Percentiles rank a stretch among this genome's conserved stretches.
Conservation (phyloP, 257 asterid genomes). For the Lycium barbarum region DNA sequence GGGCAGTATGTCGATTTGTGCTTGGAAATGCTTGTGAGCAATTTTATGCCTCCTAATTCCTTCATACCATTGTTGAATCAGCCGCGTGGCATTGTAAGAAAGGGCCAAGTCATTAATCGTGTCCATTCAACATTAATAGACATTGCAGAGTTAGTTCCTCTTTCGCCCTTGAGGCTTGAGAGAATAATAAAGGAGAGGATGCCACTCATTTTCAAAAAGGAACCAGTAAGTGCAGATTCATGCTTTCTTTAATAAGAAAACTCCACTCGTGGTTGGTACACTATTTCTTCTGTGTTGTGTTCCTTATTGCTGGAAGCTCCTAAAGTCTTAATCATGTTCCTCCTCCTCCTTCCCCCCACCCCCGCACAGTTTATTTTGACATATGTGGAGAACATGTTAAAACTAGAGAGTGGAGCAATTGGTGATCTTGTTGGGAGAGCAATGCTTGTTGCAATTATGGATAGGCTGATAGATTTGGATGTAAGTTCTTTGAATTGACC, state of each 20-base stretch:
- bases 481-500: slow-evolving; percentile 53
- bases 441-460: slow-evolving; percentile 64
- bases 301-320: neutral
- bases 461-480: slow-evolving; percentile 81
- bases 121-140: slow-evolving; percentile 72
- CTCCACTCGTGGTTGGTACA: neutral
- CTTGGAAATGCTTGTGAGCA: slow-evolving; percentile 80
- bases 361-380: slow-evolving; percentile 52
- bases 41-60: slow-evolving; percentile 75
- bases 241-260: neutral
- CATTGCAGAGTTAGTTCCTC: slow-evolving; percentile 81
- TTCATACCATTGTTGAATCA: slow-evolving; percentile 57
- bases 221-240: slow-evolving; percentile 59
- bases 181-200: slow-evolving; percentile 62
- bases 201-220: slow-evolving; percentile 59
- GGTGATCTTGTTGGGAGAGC: slow-evolving; percentile 75
- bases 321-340: neutral
- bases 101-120: slow-evolving; percentile 76
- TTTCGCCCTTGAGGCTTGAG: slow-evolving; percentile 78
- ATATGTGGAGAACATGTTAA: slow-evolving; percentile 88
- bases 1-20: slow-evolving; percentile 78
- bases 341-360: neutral
- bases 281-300: slow-evolving; percentile 18
- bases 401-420: slow-evolving; percentile 70
- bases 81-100: slow-evolving; percentile 63